phyloP scores from a whole-genome alignment of 164 flowering plant species.

The Euptelea pleiosperma region DNA sequence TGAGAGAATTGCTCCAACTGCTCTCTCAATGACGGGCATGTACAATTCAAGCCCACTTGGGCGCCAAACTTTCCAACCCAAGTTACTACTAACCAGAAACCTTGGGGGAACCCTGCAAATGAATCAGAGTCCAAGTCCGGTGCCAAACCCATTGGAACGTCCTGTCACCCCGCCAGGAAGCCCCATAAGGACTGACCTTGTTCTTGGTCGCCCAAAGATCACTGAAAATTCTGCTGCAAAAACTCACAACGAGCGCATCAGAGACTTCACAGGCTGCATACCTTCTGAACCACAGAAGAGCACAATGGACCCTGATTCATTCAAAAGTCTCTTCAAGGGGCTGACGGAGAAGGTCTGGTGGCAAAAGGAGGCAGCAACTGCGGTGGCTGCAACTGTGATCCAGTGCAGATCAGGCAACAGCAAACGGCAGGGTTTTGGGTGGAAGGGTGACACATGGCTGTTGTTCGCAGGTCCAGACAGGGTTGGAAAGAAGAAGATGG shows the following conservation, averaged over 20 bases:
- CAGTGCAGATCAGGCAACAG: conserved; percentile 60
- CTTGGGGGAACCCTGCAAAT: conserved; percentile 40
- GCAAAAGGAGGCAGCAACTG: conserved; percentile 89
- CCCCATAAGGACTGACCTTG: conserved; percentile 82
- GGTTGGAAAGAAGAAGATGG: conserved; percentile 89
- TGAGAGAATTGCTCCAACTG: conserved; percentile 31
- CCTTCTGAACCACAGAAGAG: conserved; percentile 45
- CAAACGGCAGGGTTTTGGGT: conserved; percentile 44
- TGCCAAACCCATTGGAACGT: conserved; percentile 22
- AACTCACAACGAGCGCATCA: conserved; percentile 34
- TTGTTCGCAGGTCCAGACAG: conserved; percentile 82
- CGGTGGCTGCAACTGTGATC: conserved; percentile 59
- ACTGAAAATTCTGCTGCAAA: conserved; percentile 23
- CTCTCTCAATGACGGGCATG: conserved; percentile 35
- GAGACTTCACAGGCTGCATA: conserved; percentile 55
- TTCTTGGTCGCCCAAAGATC: conserved; percentile 52
- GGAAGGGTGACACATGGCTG: conserved; percentile 78
- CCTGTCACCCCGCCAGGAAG: conserved; percentile 43
- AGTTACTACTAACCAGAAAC: conserved; percentile 35
- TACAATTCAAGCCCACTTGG: conserved; percentile 38
- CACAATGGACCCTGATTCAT: conserved; percentile 60
- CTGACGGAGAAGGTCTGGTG: conserved; percentile 74
- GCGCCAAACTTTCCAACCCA: conserved; percentile 48
- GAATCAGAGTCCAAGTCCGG: conserved; percentile 24
- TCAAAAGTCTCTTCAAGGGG: conserved; percentile 78